Base-by-base conservation (phyloP, 2,329 filamentous ascomycete species). In the Oidium heveae region DNA sequence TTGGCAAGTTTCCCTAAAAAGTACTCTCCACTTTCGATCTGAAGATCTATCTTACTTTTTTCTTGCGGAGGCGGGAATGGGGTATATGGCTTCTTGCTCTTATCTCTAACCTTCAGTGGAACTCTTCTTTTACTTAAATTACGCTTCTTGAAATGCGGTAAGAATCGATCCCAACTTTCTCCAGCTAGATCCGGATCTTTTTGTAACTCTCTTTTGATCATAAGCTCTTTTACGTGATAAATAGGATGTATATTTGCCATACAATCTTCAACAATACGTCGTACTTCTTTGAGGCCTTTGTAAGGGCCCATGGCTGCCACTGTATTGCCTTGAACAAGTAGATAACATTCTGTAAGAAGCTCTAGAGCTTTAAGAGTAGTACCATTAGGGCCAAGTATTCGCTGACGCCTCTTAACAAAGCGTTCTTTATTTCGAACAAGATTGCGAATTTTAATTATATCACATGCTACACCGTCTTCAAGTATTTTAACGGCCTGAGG, bases 21-120 rank as follows among this genome's bases (percentile, higher is more conserved):
- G 71, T 94, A 98, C 71, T 96, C 89, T 70, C 91, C 89, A 62
- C 79, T 88, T 73, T 98, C 91, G 71, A 98, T 94, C 75, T 98
- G 89, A 68, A 87, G 70, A 69, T 98, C 91, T 62, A 98, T 77
- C 78, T 96, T 98, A 78, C 88, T 95, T 84, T 94, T 94, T 74
- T 98, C 89, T 60, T 88, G 87, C 46, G 87, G 78, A 7, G 91
- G 91, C 52, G 91, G 91, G 80, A 98, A 98, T 10, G 91, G 89
- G 60, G 93, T 98, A 73, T 95, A 98, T 13, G 74, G 69, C 76
- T 94, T 96, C 76, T 89, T 94, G 66, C 73, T 69, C 76, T 98
- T 98, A 73, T 98, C 88, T 54, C 78, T 86, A 65, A 98, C 80
- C 64, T 85, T 86, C 73, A 78, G 77, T 0, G 91, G 93, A 62